Evolutionary conservation across 495 filamentous ascomycete genomes (phyloP), one percentile per base, ranked within the genome.

Genomic region (Neurospora hispaniola): DNA sequence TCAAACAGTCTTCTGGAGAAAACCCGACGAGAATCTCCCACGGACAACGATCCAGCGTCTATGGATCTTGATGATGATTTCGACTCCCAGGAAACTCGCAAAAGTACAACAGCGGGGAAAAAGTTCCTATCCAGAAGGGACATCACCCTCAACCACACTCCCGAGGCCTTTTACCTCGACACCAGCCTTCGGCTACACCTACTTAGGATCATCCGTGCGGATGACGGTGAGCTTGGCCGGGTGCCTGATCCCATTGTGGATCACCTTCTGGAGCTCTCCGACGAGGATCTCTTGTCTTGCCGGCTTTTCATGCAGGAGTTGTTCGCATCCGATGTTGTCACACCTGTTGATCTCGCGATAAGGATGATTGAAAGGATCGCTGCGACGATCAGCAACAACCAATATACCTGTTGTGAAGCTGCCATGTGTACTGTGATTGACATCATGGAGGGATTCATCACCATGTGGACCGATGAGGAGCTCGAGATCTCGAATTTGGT

Each of bases 21-120:
- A 46, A 59, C 71, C 8, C 69, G 71, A 7, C 77, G 74, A 39
- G 78, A 78, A 44, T 75, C 75, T 7, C 78, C 78, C 18, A 71
- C 74, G 5, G 74, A 80, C 1, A 73, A 78, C 14, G 54, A 66
- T 35, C 80, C 82, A 42, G 90, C 94, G 75, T 75, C 82, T 16
- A 94, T 97, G 92, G 94, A 97, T 72, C 78, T 97, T 31, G 94
- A 97, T 31, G 94, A 97, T 70, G 87, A 86, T 16, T 89, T 94
- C 39, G 86, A 89, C 39, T 85, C 86, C 4, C 85, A 89, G 68
- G 77, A 78, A 68, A 89, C 86, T 74, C 84, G 84, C 46, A 80
- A 73, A 68, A 85, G 81, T 77, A 48, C 74, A 23, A 76, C 78
- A 4, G 74, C 78, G 18, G 81, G 78, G 48, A 72, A 71, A 35